Evolutionary conservation across 805 yeast genomes (phyloP), one percentile per base, ranked within the genome.

Genomic region (Candida verbasci): DNA sequence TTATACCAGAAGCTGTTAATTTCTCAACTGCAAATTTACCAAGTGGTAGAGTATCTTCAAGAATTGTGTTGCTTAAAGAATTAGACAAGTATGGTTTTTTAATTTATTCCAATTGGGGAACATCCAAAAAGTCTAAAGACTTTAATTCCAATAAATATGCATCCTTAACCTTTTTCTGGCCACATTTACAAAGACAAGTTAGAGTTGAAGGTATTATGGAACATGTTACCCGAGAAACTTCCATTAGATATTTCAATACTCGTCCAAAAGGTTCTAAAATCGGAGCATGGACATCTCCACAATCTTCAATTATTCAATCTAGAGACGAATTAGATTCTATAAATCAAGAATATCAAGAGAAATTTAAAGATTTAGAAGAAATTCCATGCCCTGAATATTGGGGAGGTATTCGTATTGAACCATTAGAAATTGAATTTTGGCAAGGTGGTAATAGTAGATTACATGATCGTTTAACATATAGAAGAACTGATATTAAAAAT

Each of bases 251-350:
- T 61, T 93, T 78, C 61, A 72, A 76, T 35, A 82, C 95, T 0
- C 74, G 98, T 54, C 98, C 98, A 25, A 71, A 95, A 40, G 97
- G 94, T 6, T 84, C 95, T 21, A 80, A 84, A 54, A 79, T 93
- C 43, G 97, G 98, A 21, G 98, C 98, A 0, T 89, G 96, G 95
- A 84, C 97, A 0, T 82, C 94, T 20, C 94, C 95, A 3, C 98
- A 93, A 67, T 78, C 89, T 23, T 69, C 74, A 37, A 70, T 67
- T 3, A 68, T 89, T 24, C 50, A 55, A 10, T 58, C 66, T 29
- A 70, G 96, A 44, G 74, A 74, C 11, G 84, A 76, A 47, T 74
- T 91, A 42, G 84, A 88, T 24, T 50, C 55, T 0, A 49, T 70
- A 11, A 77, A 77, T 35, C 53, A 58, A 9, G 54, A 65, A 18